Percentiles rank a stretch among this genome's conserved stretches.
Conservation (phyloP, 2,329 filamentous ascomycete species). For the Penicillium fuscoglaucum region DNA sequence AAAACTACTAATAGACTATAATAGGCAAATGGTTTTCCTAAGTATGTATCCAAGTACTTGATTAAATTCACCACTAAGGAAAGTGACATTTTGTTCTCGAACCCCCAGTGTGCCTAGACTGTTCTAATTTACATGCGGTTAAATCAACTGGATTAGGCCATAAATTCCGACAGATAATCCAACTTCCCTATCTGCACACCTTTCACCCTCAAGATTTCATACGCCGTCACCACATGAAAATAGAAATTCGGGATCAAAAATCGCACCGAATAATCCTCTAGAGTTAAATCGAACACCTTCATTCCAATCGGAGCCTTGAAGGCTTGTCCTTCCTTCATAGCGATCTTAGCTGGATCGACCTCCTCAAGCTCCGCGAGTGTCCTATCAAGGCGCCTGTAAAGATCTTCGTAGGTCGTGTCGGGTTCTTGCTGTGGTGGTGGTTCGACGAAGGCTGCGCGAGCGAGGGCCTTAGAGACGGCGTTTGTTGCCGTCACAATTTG, state of each 20-base stretch:
- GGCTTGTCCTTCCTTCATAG: background rate
- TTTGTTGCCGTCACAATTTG: background rate
- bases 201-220: background rate
- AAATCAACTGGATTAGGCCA: background rate
- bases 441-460: background rate
- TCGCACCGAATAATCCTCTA: background rate
- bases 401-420: background rate
- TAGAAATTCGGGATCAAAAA: slow-evolving; percentile 1
- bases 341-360: background rate
- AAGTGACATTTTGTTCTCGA: background rate
- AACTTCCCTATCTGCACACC: background rate
- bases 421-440: background rate
- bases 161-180: background rate
- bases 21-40: too few relatives aligned
- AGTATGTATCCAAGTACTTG: background rate
- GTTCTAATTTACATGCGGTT: background rate
- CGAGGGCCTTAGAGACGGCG: background rate
- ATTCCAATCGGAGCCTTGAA: background rate
- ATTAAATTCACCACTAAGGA: too few relatives aligned
- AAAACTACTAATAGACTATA: background rate
- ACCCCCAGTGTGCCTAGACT: background rate
- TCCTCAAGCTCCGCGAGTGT: background rate
- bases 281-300: background rate
- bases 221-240: background rate
- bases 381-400: background rate